Evolutionary conservation across 768 basidiomycete species (phyloP).

Genomic region (Infundibulicybe gibba): DNA sequence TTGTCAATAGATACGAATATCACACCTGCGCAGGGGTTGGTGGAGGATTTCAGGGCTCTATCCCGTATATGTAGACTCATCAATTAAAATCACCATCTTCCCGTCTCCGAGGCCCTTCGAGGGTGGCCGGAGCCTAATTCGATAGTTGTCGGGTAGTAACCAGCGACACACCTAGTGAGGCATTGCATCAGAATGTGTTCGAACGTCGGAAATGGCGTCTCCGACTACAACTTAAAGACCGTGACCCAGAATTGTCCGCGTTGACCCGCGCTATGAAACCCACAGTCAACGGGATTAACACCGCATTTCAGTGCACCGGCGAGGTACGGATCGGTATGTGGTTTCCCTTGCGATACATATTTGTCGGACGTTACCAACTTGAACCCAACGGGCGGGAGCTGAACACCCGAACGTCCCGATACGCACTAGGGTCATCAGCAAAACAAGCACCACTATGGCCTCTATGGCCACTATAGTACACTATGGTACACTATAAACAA

Average conservation of each 20-base stretch:
- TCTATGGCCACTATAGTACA: no score
- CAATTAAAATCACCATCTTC: slow-evolving; percentile 43
- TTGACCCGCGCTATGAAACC: slow-evolving; percentile 10
- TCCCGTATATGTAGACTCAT: slow-evolving; percentile 24
- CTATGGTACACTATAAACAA: no score
- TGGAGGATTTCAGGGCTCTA: no score
- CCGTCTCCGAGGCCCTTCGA: slow-evolving; percentile 45
- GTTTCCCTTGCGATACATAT: slow-evolving; percentile 74
- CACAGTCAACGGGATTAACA: slow-evolving; percentile 57
- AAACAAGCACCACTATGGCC: no score
- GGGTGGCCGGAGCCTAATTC: background rate
- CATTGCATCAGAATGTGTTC: slow-evolving; percentile 46
- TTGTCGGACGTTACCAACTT: slow-evolving; percentile 75
- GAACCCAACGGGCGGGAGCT: slow-evolving; percentile 51
- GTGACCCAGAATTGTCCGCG: slow-evolving; percentile 18
- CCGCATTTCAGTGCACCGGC: slow-evolving; percentile 63
- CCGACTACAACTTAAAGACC: slow-evolving; percentile 89
- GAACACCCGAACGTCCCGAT: slow-evolving; percentile 58
- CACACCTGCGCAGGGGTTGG: no score
- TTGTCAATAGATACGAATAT: no score
- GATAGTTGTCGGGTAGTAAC: background rate
- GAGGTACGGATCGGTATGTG: slow-evolving; percentile 86
- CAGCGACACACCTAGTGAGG: slow-evolving; percentile 63
- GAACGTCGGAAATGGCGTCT: slow-evolving; percentile 77
- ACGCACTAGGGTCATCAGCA: no score